Conservation (phyloP, 352 stramenopile genomes). For the Phytopythium mirpurense region DNA sequence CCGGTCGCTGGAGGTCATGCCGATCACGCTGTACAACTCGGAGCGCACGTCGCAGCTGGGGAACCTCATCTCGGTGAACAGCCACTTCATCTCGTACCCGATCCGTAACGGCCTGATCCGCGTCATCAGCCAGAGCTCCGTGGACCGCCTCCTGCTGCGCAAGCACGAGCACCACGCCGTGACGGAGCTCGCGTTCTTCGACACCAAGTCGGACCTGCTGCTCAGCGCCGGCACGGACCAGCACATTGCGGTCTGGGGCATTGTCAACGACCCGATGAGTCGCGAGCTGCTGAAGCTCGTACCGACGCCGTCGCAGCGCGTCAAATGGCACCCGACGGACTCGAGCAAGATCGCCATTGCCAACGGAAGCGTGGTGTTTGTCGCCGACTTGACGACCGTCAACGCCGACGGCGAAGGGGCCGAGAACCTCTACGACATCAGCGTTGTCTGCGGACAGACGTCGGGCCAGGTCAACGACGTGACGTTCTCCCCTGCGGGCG, state of each 20-base stretch:
- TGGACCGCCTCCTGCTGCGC: constrained; percentile 62
- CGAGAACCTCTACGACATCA: constrained; percentile 63
- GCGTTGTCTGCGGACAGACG: constrained; percentile 65
- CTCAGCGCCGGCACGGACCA: constrained; percentile 65
- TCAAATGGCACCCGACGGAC: constrained; percentile 79
- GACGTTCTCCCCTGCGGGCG: constrained; percentile 54
- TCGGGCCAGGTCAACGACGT: constrained; percentile 73
- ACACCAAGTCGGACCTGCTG: constrained; percentile 59
- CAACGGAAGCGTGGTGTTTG: constrained; percentile 56
- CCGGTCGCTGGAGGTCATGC: constrained; percentile 74
- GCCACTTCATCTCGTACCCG: constrained; percentile 85
- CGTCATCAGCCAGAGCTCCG: constrained; percentile 78
- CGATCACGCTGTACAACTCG: constrained; percentile 79
- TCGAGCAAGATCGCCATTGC: constrained; percentile 71
- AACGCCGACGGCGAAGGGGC: constrained; percentile 26
- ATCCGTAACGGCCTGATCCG: constrained; percentile 81
- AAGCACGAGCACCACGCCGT: constrained; percentile 72
- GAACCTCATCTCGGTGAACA: constrained; percentile 75
- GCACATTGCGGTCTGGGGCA: constrained; percentile 69
- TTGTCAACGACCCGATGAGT: constrained; percentile 63
- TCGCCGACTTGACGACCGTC: constrained; percentile 53
- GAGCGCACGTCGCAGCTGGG: constrained; percentile 67
- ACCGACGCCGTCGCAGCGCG: constrained; percentile 48
- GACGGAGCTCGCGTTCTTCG: constrained; percentile 77
- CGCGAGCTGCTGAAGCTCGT: constrained; percentile 63